Evolutionary conservation across 768 basidiomycete species (phyloP), one percentile per base, ranked within the genome.

Genomic region (Boletus reticuloceps): DNA sequence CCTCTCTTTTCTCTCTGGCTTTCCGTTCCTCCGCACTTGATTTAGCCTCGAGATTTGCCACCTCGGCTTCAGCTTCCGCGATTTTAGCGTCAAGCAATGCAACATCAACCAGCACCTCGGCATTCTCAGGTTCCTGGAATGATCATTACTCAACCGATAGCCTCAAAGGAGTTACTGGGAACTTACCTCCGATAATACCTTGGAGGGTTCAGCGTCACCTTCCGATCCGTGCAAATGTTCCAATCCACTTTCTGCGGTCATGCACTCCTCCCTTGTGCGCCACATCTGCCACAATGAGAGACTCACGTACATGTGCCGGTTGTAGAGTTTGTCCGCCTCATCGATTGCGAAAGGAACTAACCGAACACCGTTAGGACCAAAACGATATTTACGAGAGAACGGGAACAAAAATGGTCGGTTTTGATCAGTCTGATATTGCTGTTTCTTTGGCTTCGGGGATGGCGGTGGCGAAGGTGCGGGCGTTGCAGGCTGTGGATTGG

Each of bases 381-480:
- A 77, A 51, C 72, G 77, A 47, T 72, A 78, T 39, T 58, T 72
- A n/a, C 85, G 82, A 7, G 94, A 91, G 69, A 97, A 99, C 0
- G 97, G 97, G 69, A 99, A 95, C 56, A 98, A 75, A 69, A 98
- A 99, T 2, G 97, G 96, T 13, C 91, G 80, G 44, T 76, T 85
- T 68, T 95, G 97, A 71, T 99, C 97, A 0, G 97, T 99, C 68
- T 98, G 97, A 69, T 93, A 99, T 68, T 96, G 93, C 68, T 96
- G 96, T 69, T 98, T 98, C 77, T 99, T 99, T 11, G 91, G 93
- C 66, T 96, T 98, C 3, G 85, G 90, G 34, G 84, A 82, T 8
- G 82, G 78, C 0, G 91, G 91, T 0, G 94, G 94, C 0, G 92
- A 85, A 2, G 95, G 94, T 25, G 94, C 93, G 7, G 95, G 95